A percentile compares a stretch with the other conserved stretches of the same genome.
Conservation (phyloP, 306 rosid species). For the Styphnolobium japonicum region DNA sequence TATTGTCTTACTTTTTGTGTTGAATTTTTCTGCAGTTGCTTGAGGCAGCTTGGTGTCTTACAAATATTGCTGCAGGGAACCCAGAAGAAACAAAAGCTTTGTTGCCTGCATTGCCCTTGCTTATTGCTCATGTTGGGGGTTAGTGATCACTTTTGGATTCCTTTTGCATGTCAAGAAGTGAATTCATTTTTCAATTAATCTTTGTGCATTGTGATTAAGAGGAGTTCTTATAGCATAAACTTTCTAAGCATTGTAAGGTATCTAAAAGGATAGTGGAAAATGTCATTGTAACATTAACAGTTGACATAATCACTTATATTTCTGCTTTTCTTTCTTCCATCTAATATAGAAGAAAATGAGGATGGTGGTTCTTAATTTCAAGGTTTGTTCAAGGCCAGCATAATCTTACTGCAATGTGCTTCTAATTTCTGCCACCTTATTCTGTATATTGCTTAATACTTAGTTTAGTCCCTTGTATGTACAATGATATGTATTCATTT, state of each 20-base stretch:
- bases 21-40: conserved; percentile 70
- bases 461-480: neutral
- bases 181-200: neutral
- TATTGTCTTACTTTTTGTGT: conserved; percentile 20
- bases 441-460: neutral
- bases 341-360: too few species aligned
- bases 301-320: too few species aligned
- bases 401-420: neutral
- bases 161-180: conserved; percentile 11
- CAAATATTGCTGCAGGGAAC: conserved; percentile 95
- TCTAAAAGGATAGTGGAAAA: too few species aligned
- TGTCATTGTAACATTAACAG: too few species aligned
- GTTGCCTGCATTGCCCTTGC: conserved; percentile 86
- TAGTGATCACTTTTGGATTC: conserved; percentile 31
- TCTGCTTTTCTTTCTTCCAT: too few species aligned
- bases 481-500: neutral
- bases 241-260: conserved; percentile 7
- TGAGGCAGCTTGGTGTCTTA: conserved; percentile 99
- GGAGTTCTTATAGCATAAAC: neutral
- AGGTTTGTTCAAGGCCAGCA: neutral
- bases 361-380: neutral
- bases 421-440: neutral
- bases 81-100: conserved; percentile 90
- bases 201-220: conserved; percentile 5
- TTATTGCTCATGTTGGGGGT: conserved; percentile 98